phyloP scores from a whole-genome alignment of 2,329 filamentous ascomycete genomes.

The Xenoacremonium recifei region DNA sequence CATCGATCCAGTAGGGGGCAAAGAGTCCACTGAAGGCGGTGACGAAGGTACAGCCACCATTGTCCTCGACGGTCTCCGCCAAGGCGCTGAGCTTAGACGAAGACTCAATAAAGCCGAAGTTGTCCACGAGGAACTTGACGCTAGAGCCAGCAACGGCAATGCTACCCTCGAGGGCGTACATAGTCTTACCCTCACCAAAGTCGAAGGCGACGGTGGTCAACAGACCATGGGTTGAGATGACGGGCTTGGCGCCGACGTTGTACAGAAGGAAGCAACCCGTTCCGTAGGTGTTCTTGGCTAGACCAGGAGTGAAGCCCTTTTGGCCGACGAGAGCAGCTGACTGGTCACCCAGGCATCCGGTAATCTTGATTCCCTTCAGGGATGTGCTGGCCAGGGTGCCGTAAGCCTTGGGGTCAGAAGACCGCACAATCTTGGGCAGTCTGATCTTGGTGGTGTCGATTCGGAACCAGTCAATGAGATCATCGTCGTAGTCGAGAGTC shows the following conservation, averaged over 20 bases:
- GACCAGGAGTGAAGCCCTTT: slow-evolving; percentile 71
- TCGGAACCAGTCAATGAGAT: slow-evolving; percentile 72
- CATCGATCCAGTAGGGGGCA: slow-evolving; percentile 83
- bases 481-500: slow-evolving; percentile 71
- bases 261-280: slow-evolving; percentile 84
- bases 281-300: slow-evolving; percentile 83
- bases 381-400: slow-evolving; percentile 60
- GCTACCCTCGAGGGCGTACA: slow-evolving; percentile 75
- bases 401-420: slow-evolving; percentile 67
- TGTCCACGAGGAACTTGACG: slow-evolving; percentile 65
- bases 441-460: slow-evolving; percentile 67
- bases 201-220: slow-evolving; percentile 77
- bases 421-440: slow-evolving; percentile 75
- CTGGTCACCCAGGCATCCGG: slow-evolving; percentile 78
- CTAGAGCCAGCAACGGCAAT: slow-evolving; percentile 76
- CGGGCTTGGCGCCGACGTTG: slow-evolving; percentile 76
- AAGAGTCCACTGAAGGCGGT: slow-evolving; percentile 81
- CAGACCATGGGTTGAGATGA: slow-evolving; percentile 75
- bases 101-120: slow-evolving; percentile 53
- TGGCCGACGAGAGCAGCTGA: slow-evolving; percentile 79
- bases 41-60: slow-evolving; percentile 74
- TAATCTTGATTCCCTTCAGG: slow-evolving; percentile 67
- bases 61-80: slow-evolving; percentile 58
- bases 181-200: slow-evolving; percentile 63
- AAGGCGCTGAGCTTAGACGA: slow-evolving; percentile 44